A percentile compares a stretch with the other conserved stretches of the same genome.
Evolutionary conservation across 371 early-diverging fungal genomes (phyloP).

Genomic region (Mucor sp.): DNA sequence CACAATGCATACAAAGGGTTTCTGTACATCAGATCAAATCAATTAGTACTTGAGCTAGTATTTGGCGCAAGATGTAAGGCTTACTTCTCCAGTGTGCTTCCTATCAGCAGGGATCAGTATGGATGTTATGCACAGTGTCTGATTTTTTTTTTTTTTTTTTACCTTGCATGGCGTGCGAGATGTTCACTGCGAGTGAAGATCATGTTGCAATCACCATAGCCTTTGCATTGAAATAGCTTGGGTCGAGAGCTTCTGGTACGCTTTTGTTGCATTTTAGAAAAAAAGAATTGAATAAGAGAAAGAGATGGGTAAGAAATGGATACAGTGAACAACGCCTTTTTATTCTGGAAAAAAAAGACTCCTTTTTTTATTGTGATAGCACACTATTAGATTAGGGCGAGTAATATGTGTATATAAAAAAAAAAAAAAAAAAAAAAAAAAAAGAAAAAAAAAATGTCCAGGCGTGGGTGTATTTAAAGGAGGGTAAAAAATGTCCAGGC

Average conservation of each 20-base stretch:
- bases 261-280: constrained; percentile 13
- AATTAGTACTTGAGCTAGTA: not conserved
- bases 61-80: not conserved
- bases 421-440: not conserved
- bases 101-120: constrained; percentile 19
- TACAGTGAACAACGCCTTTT: constrained; percentile 1
- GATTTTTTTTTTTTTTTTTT: constrained; percentile 9
- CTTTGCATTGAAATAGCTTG: constrained; percentile 60
- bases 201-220: constrained; percentile 64
- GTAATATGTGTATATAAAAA: no score
- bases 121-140: not conserved
- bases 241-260: constrained; percentile 27
- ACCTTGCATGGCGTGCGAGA: constrained; percentile 62
- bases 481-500: not conserved
- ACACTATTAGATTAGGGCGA: not conserved
- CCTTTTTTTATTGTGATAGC: not conserved
- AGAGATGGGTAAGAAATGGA: constrained; percentile 12
- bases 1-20: constrained; percentile 61
- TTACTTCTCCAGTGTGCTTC: constrained; percentile 66
- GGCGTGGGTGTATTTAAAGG: constrained; percentile 11
- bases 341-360: constrained; percentile 1
- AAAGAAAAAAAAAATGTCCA: not conserved
- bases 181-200: constrained; percentile 65
- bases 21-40: constrained; percentile 14
- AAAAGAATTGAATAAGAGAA: not conserved